A percentile compares a stretch with the other conserved stretches of the same genome.
Conservation (phyloP, 1,139 yeast species). For the Candida sojae region DNA sequence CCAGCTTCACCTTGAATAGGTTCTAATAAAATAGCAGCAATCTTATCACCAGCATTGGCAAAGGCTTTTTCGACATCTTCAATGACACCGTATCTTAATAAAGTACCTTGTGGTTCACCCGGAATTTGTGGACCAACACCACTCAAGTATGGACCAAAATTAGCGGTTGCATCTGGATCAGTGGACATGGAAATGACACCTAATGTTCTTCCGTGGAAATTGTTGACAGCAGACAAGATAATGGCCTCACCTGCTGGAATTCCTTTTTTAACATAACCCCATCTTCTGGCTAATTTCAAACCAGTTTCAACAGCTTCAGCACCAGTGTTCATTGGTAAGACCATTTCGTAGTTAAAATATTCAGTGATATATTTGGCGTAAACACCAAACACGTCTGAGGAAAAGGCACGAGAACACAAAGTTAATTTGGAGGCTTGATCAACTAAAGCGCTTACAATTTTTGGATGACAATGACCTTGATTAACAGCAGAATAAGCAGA, state of each 20-base stretch:
- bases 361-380: slow-evolving; percentile 90
- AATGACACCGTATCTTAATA: slow-evolving; percentile 75
- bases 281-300: slow-evolving; percentile 89
- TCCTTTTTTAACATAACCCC: slow-evolving; percentile 92
- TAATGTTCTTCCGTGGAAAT: slow-evolving; percentile 95
- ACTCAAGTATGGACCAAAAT: slow-evolving; percentile 87
- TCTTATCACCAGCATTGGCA: slow-evolving; percentile 80
- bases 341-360: slow-evolving; percentile 87
- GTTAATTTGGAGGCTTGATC: slow-evolving; percentile 89
- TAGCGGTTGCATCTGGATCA: slow-evolving; percentile 86
- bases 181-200: slow-evolving; percentile 97
- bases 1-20: slow-evolving; percentile 99
- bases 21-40: slow-evolving; percentile 89
- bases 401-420: slow-evolving; percentile 88
- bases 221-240: slow-evolving; percentile 80
- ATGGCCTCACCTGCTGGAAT: slow-evolving; percentile 84
- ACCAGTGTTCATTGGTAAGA: slow-evolving; percentile 97
- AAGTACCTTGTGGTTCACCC: slow-evolving; percentile 52
- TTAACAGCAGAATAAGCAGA: slow-evolving; percentile 97
- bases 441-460: slow-evolving; percentile 78
- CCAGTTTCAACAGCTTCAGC: slow-evolving; percentile 99
- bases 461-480: slow-evolving; percentile 98
- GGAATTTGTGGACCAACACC: slow-evolving; percentile 85
- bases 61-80: slow-evolving; percentile 88
- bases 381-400: slow-evolving; percentile 83